phyloP scores from a whole-genome alignment of 805 yeast genomes.

The Candida saitoana region DNA sequence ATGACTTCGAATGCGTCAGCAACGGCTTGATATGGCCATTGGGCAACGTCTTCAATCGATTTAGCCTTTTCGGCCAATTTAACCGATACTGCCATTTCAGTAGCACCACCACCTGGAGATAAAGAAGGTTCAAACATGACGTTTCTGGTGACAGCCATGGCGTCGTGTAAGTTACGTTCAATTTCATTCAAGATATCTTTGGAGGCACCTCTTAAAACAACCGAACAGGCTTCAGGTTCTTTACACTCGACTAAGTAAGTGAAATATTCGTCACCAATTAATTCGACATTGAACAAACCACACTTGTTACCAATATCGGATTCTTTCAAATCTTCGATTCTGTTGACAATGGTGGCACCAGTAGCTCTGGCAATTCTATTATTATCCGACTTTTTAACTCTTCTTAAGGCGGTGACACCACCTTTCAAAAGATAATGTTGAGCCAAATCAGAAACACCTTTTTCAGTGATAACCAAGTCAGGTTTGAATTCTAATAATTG shows the following conservation, averaged over 20 bases:
- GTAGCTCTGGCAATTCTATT: conserved; percentile 96
- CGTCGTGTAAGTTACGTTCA: conserved; percentile 96
- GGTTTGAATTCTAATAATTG: conserved; percentile 82
- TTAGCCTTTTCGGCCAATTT: conserved; percentile 86
- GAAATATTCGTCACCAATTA: conserved; percentile 96
- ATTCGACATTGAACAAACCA: conserved; percentile 87
- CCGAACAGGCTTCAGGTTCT: conserved; percentile 90
- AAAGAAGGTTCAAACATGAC: conserved; percentile 91
- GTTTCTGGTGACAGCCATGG: conserved; percentile 95
- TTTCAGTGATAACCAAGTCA: conserved; percentile 92
- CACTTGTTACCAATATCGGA: conserved; percentile 84
- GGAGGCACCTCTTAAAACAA: conserved; percentile 90
- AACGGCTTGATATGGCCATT: conserved; percentile 98
- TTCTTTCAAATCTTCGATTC: conserved; percentile 91
- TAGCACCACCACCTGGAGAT: conserved; percentile 99
- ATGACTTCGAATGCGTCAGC: conserved; percentile 98
- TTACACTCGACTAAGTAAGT: conserved; percentile 77
- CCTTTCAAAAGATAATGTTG: conserved; percentile 94
- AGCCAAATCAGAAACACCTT: conserved; percentile 96
- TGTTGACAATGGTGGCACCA: conserved; percentile 95
- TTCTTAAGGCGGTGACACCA: conserved; percentile 86
- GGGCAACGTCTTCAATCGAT: conserved; percentile 88
- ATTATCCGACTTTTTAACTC: conserved; percentile 93
- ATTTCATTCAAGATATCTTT: conserved; percentile 95
- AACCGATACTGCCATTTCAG: conserved; percentile 97